These are phyloP conservation scores for Sisymbrium irio DNA, from an alignment of 345 rosid genomes.

Conservation along the genomic window DNA sequence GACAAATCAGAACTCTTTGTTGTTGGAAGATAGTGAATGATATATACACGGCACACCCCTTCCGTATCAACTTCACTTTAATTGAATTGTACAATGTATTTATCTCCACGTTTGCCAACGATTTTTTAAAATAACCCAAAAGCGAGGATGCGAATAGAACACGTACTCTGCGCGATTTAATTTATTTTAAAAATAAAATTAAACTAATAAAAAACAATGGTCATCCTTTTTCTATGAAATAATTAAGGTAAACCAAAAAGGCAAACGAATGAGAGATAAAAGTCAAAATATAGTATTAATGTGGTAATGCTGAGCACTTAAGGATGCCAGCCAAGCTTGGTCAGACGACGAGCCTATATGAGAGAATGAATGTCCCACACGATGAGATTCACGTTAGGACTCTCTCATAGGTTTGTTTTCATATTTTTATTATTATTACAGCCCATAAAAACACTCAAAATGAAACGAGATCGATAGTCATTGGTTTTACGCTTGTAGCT, in stretches of 20 bases:
- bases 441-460: constrained; percentile 9
- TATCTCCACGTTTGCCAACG: constrained; percentile 18
- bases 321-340: constrained; percentile 28
- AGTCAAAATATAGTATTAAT: constrained; percentile 11
- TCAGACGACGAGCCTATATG: constrained; percentile 13
- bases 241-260: constrained; percentile 13
- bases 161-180: constrained; percentile 27
- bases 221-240: not conserved
- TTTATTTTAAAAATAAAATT: not conserved
- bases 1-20: constrained; percentile 7
- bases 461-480: too few relatives aligned
- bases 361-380: constrained; percentile 25
- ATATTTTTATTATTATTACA: too few relatives aligned
- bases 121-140: not conserved
- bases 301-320: constrained; percentile 32
- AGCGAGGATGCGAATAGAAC: constrained; percentile 18
- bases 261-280: not conserved
- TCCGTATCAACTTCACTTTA: too few relatives aligned
- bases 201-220: not conserved
- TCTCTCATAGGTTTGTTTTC: too few relatives aligned
- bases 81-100: constrained; percentile 19
- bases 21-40: not conserved
- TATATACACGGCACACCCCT: too few relatives aligned
- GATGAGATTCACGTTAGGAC: too few relatives aligned
- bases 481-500: too few relatives aligned